Evolutionary conservation across 345 rosid species (phyloP).

Genomic region (Gossypium ekmanianum): DNA sequence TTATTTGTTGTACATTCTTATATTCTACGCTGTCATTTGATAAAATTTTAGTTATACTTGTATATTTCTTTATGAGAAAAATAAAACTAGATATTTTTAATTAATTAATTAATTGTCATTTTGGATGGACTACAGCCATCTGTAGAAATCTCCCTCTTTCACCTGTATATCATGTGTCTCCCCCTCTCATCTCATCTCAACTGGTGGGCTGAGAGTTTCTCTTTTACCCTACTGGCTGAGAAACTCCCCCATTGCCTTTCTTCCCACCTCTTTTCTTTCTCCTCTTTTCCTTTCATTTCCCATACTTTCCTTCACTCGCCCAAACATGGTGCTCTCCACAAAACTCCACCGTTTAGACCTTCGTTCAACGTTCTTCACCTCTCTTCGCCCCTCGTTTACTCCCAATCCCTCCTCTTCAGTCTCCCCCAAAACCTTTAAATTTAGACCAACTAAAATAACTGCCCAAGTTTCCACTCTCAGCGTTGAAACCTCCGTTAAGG

Average conservation of each 20-base stretch:
- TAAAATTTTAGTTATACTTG: too few relatives aligned
- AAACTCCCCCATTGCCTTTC: neutral
- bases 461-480: constrained; percentile 51
- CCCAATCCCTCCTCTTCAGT: neutral
- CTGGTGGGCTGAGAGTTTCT: constrained; percentile 21
- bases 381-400: constrained; percentile 34
- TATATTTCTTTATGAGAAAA: too few relatives aligned
- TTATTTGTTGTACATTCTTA: too few relatives aligned
- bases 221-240: constrained; percentile 4
- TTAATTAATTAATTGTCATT: too few relatives aligned
- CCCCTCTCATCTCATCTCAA: neutral
- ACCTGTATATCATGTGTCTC: too few relatives aligned
- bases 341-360: constrained; percentile 57
- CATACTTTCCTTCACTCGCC: neutral
- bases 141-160: too few relatives aligned
- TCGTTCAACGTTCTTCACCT: constrained; percentile 51
- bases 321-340: constrained; percentile 55
- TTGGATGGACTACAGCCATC: too few relatives aligned
- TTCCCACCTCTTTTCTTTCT: neutral
- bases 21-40: too few relatives aligned
- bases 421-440: constrained; percentile 29
- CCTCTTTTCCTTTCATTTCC: neutral
- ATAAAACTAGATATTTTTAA: too few relatives aligned
- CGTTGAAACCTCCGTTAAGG: constrained; percentile 43
- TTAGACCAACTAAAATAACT: constrained; percentile 24